Evolutionary conservation across 2,329 filamentous ascomycete genomes (phyloP), one percentile per base, ranked within the genome.

Genomic region (Paraphoma chrysanthemicola): DNA sequence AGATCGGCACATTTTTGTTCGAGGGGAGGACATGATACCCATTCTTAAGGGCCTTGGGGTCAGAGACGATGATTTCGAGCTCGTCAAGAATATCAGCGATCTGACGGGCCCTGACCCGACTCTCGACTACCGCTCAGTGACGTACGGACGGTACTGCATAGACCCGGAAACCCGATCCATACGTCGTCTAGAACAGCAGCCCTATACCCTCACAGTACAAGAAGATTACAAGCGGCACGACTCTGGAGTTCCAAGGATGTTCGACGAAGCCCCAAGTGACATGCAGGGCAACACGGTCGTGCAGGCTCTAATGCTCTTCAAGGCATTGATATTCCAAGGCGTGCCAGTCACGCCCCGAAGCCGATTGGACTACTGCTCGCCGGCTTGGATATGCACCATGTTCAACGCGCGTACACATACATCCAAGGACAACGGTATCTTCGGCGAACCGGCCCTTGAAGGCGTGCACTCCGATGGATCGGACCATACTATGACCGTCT

Each of bases 231-330:
- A 51, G 41, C 48, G 48, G 5, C 48, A 51, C 16, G 48, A 51
- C 30, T 51, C 48, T 12, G 48, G 48, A 8, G 38, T 51, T 11
- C 41, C 48, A 18, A 30, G 48, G 9, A 51, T 38, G n/a, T 51
- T 51, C 16, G 48, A 51, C 48, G 48, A 51, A 36, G 29, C 48
- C 4, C 48, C 48, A 11, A 44, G 28, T 10, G 48, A 44, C 16
- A 51, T 51, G 48, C 48, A 51, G 43, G 48, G 48, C 48, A 51
- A 51, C 16, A 51, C 48, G 5, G 48, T 51, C 28, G 48, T 51
- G 11, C 48, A 51, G 29, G 48, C 48, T 18, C 30, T 51, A 9
- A 51, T 51, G 48, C 48, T 51, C 0, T 51, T 51, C 48, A 51
- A 51, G 18, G 39, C 48, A 33, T 41, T 51, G 11, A 36, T 51